Percentiles rank a stretch among this genome's conserved stretches.
Evolutionary conservation across 1,284 basidiomycete species (phyloP).

Genomic region (Ustilago hordei): DNA sequence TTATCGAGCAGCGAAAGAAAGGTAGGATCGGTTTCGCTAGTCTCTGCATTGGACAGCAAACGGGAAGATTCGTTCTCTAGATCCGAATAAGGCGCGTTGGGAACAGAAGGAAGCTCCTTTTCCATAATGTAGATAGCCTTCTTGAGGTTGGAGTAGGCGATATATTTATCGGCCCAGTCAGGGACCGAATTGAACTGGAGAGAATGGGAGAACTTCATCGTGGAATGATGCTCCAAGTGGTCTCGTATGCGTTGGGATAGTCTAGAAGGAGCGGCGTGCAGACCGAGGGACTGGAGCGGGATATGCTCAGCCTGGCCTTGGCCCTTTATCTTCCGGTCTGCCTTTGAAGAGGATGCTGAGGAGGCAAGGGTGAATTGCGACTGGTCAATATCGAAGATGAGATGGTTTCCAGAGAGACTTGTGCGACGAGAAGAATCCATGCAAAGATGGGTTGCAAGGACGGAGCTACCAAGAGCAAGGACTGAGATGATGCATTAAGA

Average conservation of each 20-base stretch:
- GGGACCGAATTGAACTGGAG: slow-evolving; percentile 92
- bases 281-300: slow-evolving; percentile 39
- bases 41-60: slow-evolving; percentile 43
- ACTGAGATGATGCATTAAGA: slow-evolving; percentile 11
- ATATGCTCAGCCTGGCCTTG: slow-evolving; percentile 37
- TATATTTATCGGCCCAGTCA: slow-evolving; percentile 95
- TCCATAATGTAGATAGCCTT: slow-evolving; percentile 68
- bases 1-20: slow-evolving; percentile 77
- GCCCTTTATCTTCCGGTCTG: not conserved
- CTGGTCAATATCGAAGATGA: slow-evolving; percentile 1
- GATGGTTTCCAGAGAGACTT: slow-evolving; percentile 11
- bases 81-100: slow-evolving; percentile 38
- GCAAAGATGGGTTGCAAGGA: slow-evolving; percentile 14
- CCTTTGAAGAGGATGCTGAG: not conserved
- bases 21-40: slow-evolving; percentile 58
- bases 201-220: slow-evolving; percentile 73
- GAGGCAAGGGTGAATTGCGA: not conserved
- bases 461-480: slow-evolving; percentile 8
- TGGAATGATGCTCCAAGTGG: slow-evolving; percentile 22
- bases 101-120: slow-evolving; percentile 51
- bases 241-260: slow-evolving; percentile 16
- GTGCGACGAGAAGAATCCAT: slow-evolving; percentile 17
- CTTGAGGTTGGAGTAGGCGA: slow-evolving; percentile 71
- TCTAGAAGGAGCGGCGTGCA: slow-evolving; percentile 9
- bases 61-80: slow-evolving; percentile 63